Percentiles rank a stretch among this genome's conserved stretches.
phyloP scores from a whole-genome alignment of 108 stramenopile genomes.

The Nannochloropsis gaditana region DNA sequence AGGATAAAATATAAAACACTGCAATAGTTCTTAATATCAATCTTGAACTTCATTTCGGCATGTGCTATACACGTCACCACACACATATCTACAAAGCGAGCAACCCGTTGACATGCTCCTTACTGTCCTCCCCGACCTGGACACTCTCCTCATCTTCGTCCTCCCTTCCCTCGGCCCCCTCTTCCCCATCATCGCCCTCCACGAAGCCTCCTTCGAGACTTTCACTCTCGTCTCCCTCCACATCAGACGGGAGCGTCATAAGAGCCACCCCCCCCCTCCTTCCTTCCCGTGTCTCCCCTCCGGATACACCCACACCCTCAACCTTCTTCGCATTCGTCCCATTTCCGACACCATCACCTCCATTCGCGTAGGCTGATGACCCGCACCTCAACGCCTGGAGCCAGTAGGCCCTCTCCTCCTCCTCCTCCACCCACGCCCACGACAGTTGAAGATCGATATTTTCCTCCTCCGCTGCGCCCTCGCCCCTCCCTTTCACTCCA shows the following conservation, averaged over 20 bases:
- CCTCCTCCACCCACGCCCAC: neutral
- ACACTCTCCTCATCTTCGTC: neutral
- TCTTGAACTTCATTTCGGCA: no score
- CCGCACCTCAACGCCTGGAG: neutral
- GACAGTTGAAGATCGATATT: neutral
- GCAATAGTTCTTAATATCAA: no score
- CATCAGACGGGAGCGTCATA: neutral
- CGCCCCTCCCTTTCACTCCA: neutral
- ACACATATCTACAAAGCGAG: neutral
- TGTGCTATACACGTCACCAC: neutral
- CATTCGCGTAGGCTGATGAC: neutral
- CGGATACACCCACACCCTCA: neutral
- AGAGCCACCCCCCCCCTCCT: neutral
- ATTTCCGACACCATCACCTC: neutral
- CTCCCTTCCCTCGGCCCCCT: neutral
- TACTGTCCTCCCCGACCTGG: neutral
- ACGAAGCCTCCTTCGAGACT: no score
- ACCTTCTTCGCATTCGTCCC: neutral
- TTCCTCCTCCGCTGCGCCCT: neutral
- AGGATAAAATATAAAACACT: no score
- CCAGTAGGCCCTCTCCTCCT: neutral
- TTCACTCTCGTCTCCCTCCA: no score
- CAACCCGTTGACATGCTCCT: neutral
- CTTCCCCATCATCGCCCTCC: neutral
- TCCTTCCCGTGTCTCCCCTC: neutral